A percentile compares a stretch with the other conserved stretches of the same genome.
These are phyloP conservation scores for Camellia granthamiana DNA, from an alignment of 148 eudicot species.

Conservation along the genomic window DNA sequence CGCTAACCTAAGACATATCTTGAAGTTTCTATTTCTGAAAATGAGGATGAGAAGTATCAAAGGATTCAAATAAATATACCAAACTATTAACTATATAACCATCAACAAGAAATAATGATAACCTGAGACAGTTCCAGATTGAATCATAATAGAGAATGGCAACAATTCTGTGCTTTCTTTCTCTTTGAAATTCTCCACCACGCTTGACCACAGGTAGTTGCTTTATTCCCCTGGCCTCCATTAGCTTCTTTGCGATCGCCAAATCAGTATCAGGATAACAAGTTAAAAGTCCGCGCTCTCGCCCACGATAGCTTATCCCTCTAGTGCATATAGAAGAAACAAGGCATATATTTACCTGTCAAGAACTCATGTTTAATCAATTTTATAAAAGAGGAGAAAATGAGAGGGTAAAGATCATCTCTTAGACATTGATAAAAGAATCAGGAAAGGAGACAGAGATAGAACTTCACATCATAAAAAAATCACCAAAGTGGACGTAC, in stretches of 20 bases:
- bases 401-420: neutral
- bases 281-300: constrained; percentile 74
- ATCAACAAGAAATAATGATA: constrained; percentile 10
- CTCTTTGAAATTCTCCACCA: constrained; percentile 50
- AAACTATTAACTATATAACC: neutral
- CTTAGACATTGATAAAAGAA: constrained; percentile 1
- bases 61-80: neutral
- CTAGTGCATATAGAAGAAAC: constrained; percentile 77
- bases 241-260: constrained; percentile 77
- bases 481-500: neutral
- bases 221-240: constrained; percentile 90
- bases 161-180: constrained; percentile 62
- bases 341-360: constrained; percentile 55
- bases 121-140: constrained; percentile 64
- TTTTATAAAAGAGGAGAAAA: neutral
- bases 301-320: constrained; percentile 69
- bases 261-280: constrained; percentile 91
- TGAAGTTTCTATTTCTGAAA: no score
- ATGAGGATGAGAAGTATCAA: no score
- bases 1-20: no score
- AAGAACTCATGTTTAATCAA: neutral
- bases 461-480: neutral
- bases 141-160: constrained; percentile 78
- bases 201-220: constrained; percentile 91
- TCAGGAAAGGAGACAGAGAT: neutral